Evolutionary conservation across 176 grass and related monocot genomes (phyloP).

Genomic region (Neostapfia colusana): DNA sequence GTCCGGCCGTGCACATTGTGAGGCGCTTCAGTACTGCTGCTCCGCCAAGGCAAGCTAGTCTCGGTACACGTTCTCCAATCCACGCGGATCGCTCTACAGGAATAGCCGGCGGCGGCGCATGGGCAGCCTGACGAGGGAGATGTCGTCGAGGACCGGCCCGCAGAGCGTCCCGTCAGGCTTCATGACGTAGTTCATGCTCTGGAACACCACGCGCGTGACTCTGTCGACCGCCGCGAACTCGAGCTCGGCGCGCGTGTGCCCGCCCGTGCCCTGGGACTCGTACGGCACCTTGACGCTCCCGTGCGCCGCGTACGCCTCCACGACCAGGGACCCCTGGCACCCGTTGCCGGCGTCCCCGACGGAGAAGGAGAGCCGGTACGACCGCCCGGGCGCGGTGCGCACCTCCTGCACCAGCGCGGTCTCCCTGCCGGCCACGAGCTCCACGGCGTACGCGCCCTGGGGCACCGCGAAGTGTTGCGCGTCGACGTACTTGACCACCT

Average conservation of each 20-base stretch:
- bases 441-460: slow-evolving; percentile 49
- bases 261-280: slow-evolving; percentile 45
- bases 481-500: slow-evolving; percentile 57
- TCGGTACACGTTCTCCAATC: no score
- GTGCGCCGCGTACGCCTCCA: slow-evolving; percentile 53
- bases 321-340: slow-evolving; percentile 32
- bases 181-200: slow-evolving; percentile 44
- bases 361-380: slow-evolving; percentile 50
- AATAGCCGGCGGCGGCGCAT: neutral
- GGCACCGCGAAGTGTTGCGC: slow-evolving; percentile 52
- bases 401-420: slow-evolving; percentile 55
- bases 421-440: slow-evolving; percentile 64
- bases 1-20: no score
- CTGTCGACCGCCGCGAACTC: slow-evolving; percentile 36
- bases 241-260: slow-evolving; percentile 35
- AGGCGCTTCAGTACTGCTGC: no score
- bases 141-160: slow-evolving; percentile 52
- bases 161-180: slow-evolving; percentile 58
- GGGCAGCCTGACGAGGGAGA: slow-evolving; percentile 37
- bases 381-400: slow-evolving; percentile 31
- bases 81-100: no score
- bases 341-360: slow-evolving; percentile 53
- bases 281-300: slow-evolving; percentile 21
- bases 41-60: no score
- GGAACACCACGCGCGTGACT: slow-evolving; percentile 52